These are phyloP conservation scores for Litsea cubeba DNA, from an alignment of 164 flowering plant species.

Conservation along the genomic window DNA sequence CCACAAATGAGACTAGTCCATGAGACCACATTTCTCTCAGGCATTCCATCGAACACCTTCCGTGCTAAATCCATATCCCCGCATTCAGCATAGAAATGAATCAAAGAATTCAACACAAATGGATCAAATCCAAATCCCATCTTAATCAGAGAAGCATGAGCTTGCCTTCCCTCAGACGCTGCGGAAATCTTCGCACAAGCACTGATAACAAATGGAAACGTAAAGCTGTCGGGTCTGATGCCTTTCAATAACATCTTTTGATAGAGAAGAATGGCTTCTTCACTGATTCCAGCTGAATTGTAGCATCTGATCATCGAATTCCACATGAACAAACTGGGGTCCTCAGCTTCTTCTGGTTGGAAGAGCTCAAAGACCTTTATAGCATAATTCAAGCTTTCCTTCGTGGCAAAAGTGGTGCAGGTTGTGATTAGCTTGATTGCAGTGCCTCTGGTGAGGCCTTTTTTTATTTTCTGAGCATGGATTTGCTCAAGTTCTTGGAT, in stretches of 20 bases:
- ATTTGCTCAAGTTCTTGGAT: constrained; percentile 5
- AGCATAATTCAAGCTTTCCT: constrained; percentile 43
- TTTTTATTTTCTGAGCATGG: constrained; percentile 36
- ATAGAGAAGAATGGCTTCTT: constrained; percentile 39
- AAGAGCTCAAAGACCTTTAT: constrained; percentile 32
- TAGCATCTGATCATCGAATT: constrained; percentile 56
- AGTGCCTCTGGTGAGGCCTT: constrained; percentile 26
- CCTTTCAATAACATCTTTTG: constrained; percentile 31
- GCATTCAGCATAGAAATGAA: constrained; percentile 46
- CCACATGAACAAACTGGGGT: constrained; percentile 27
- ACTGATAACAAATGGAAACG: constrained; percentile 42
- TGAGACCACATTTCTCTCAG: constrained; percentile 55
- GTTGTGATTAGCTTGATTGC: constrained; percentile 26
- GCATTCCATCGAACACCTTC: constrained; percentile 51
- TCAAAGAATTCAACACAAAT: constrained; percentile 42
- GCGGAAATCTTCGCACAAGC: constrained; percentile 42
- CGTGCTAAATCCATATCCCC: constrained; percentile 34
- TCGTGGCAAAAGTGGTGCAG: constrained; percentile 29
- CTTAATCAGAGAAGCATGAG: constrained; percentile 43
- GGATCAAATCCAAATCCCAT: constrained; percentile 39
- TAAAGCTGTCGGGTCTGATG: constrained; percentile 38
- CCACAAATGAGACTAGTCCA: constrained; percentile 67
- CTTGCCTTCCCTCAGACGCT: constrained; percentile 36
- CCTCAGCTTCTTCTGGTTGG: constrained; percentile 11
- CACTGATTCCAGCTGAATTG: constrained; percentile 31